These are phyloP conservation scores for Apophysomyces trapeziformis DNA, from an alignment of 371 early-diverging fungal genomes.

Conservation along the genomic window DNA sequence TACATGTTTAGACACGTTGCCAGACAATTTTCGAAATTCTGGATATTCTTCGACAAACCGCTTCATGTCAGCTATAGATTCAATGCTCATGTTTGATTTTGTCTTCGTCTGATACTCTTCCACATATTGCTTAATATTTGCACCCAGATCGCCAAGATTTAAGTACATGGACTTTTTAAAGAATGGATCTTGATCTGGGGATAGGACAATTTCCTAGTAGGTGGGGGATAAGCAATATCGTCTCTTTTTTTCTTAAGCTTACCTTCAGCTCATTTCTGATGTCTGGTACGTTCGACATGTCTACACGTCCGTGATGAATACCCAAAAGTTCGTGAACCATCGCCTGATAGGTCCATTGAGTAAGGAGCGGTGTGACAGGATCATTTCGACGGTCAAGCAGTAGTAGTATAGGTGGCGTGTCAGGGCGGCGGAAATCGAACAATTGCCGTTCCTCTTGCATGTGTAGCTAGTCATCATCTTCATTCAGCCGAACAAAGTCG, in stretches of 20 bases:
- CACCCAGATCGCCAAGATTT: conserved; percentile 95
- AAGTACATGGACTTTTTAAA: conserved; percentile 87
- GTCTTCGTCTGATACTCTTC: conserved; percentile 91
- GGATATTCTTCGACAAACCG: conserved; percentile 97
- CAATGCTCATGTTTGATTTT: conserved; percentile 87
- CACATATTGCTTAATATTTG: conserved; percentile 91
- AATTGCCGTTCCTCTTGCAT: conserved; percentile 83
- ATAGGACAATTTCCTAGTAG: conserved; percentile 83
- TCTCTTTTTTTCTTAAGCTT: conserved; percentile 5
- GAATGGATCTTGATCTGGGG: conserved; percentile 88
- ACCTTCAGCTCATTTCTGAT: conserved; percentile 83
- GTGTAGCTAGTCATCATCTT: conserved; percentile 53
- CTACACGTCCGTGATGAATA: conserved; percentile 93
- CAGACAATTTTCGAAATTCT: conserved; percentile 91
- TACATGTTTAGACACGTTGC: conserved; percentile 97
- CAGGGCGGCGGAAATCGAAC: conserved; percentile 81
- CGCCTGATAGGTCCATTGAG: conserved; percentile 99
- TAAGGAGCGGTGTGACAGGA: conserved; percentile 95
- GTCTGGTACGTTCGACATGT: conserved; percentile 83
- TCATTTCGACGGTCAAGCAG: conserved; percentile 96
- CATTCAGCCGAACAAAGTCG: neutral
- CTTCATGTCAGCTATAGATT: conserved; percentile 97
- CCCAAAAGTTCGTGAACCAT: conserved; percentile 98
- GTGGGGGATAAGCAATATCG: too few relatives aligned
- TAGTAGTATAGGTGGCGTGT: conserved; percentile 87